Evolutionary conservation across 2,329 filamentous ascomycete genomes (phyloP).

Genomic region (Sporothrix euskadiensis): DNA sequence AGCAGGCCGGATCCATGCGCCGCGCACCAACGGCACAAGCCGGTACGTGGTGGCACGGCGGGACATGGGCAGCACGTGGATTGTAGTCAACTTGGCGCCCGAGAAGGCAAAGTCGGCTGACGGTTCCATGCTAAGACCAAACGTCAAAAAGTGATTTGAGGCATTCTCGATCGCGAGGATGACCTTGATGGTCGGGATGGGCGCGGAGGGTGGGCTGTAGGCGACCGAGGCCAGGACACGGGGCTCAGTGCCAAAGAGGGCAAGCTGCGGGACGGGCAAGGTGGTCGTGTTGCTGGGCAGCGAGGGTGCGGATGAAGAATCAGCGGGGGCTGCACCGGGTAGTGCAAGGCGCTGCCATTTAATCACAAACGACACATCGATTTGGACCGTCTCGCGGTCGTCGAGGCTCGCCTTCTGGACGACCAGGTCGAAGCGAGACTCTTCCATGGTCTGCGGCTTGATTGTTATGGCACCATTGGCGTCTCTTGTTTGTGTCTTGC

Average conservation of each 20-base stretch:
- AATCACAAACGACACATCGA: conserved; percentile 75
- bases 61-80: conserved; percentile 82
- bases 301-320: neutral
- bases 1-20: conserved; percentile 68
- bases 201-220: conserved; percentile 38
- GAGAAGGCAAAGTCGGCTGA: conserved; percentile 92
- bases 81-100: conserved; percentile 74
- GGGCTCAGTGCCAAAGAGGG: conserved; percentile 80
- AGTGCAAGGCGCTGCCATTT: conserved; percentile 67
- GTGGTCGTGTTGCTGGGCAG: conserved; percentile 59
- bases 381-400: conserved; percentile 71
- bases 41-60: conserved; percentile 72
- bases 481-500: neutral
- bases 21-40: conserved; percentile 66
- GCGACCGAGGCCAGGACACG: conserved; percentile 69
- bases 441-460: conserved; percentile 66
- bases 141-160: conserved; percentile 90
- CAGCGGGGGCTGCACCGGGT: conserved; percentile 20
- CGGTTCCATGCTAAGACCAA: conserved; percentile 88
- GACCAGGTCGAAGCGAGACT: conserved; percentile 71
- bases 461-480: conserved; percentile 48
- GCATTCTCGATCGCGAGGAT: conserved; percentile 82
- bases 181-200: conserved; percentile 38
- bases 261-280: conserved; percentile 76
- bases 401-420: conserved; percentile 78